A percentile compares a stretch with the other conserved stretches of the same genome.
These are phyloP conservation scores for Oehlia diaphana DNA, from an alignment of 192 early-diverging fungal genomes.

Conservation along the genomic window DNA sequence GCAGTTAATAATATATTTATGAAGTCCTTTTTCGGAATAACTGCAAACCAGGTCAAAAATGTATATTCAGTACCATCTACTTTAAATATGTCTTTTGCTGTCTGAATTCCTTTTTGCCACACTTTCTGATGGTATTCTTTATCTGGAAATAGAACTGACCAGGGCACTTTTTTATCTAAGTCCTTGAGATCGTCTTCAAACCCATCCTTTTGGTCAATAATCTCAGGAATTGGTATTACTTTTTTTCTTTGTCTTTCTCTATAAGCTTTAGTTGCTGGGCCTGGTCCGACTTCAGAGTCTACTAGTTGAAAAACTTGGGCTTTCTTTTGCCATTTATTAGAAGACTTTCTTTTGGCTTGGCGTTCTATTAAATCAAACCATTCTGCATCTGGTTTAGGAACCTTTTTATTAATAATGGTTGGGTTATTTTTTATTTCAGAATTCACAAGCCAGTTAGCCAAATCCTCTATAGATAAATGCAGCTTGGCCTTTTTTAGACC, in stretches of 20 bases:
- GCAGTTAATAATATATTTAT: too few relatives aligned
- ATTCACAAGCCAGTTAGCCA: not conserved
- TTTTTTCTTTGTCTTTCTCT: not conserved
- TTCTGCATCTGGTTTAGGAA: not conserved
- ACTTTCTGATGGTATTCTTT: slow-evolving; percentile 10
- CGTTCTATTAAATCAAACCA: not conserved
- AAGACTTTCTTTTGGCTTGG: too few relatives aligned
- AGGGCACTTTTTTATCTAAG: slow-evolving; percentile 24
- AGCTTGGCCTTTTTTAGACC: too few relatives aligned
- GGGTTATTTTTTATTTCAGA: not conserved
- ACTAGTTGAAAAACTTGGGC: not conserved
- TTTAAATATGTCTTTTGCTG: slow-evolving; percentile 19
- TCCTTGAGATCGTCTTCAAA: not conserved
- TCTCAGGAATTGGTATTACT: too few relatives aligned
- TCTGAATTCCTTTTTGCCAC: not conserved
- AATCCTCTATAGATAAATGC: not conserved
- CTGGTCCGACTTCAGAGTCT: not conserved
- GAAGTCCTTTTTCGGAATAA: not conserved
- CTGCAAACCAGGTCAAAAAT: slow-evolving; percentile 21
- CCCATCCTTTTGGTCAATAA: too few relatives aligned
- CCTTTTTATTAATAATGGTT: not conserved
- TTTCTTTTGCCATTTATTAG: too few relatives aligned
- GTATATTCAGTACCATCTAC: slow-evolving; percentile 24
- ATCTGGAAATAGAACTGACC: slow-evolving; percentile 10
- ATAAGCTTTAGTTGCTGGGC: not conserved